Evolutionary conservation across 2,329 filamentous ascomycete genomes (phyloP), one percentile per base, ranked within the genome.

Genomic region (Trichoderma polysporum): DNA sequence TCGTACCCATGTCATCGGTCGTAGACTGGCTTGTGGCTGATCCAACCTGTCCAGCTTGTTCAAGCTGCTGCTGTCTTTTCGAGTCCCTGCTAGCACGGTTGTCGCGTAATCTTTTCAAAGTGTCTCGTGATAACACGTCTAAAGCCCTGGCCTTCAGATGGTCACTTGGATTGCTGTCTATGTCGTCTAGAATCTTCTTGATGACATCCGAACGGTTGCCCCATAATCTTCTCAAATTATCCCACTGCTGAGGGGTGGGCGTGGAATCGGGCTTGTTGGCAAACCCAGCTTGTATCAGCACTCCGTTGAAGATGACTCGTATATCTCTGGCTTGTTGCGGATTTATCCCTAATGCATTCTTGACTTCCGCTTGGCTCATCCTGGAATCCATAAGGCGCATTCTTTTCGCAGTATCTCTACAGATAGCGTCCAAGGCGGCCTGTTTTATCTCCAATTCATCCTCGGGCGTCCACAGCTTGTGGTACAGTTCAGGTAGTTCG

Each of bases 381-480:
- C 86, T 83, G 37, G 82, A 84, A 57, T 88, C 86, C 66, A 87
- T 13, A 81, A 87, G 72, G 19, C 92, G 87, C 82, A 94, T 89
- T 22, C 90, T 84, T 78, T 95, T 95, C 1, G 91, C 94, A 33
- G 94, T 90, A 78, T 94, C 91, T 31, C 87, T 90, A 74, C 91
- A 93, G 27, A 96, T 89, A 53, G 93, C 86, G 75, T 96, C 92
- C 5, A 96, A 80, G 0, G 91, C 91, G 53, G 92, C 81, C 41
- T 84, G 84, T 74, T 89, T 91, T 49, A 83, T 81, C 50, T 90
- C 88, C 17, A 85, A 76, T 25, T 88, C 82, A 3, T 85, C 83
- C 29, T 85, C 83, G 50, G 87, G 83, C 7, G 82, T 56, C 79
- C 84, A 87, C 73, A 93, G 87, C 29, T 88, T 81, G 2, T 79